Conservation (phyloP, 345 rosid genomes). For the Triadica sebifera region DNA sequence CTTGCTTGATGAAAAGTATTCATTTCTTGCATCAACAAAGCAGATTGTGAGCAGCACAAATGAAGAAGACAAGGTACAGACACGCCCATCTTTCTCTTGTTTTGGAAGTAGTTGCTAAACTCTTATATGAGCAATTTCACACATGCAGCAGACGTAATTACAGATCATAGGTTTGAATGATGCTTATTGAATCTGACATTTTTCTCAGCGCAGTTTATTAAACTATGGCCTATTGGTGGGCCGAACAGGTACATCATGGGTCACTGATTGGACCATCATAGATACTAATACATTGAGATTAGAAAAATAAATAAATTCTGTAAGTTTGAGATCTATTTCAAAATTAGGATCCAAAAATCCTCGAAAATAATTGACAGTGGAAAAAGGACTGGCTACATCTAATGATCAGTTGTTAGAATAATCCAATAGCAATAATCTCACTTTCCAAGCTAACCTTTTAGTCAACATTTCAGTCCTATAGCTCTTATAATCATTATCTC, state of each 20-base stretch:
- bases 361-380: background rate
- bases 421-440: background rate
- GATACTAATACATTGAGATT: background rate
- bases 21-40: constrained; percentile 58
- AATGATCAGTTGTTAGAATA: background rate
- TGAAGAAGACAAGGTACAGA: constrained; percentile 65
- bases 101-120: background rate
- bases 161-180: background rate
- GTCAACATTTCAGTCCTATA: background rate
- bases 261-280: background rate
- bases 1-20: constrained; percentile 59
- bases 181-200: background rate
- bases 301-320: background rate
- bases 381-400: background rate
- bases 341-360: background rate
- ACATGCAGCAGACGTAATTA: background rate
- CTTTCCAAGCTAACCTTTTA: background rate
- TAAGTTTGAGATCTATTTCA: background rate
- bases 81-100: background rate
- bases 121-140: background rate
- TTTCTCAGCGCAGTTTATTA: background rate
- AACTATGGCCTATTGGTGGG: background rate
- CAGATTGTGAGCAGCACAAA: constrained; percentile 70
- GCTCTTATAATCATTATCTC: background rate
- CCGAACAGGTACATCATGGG: background rate